phyloP scores from a whole-genome alignment of 139 green algal species.

The Chlorella sp. region DNA sequence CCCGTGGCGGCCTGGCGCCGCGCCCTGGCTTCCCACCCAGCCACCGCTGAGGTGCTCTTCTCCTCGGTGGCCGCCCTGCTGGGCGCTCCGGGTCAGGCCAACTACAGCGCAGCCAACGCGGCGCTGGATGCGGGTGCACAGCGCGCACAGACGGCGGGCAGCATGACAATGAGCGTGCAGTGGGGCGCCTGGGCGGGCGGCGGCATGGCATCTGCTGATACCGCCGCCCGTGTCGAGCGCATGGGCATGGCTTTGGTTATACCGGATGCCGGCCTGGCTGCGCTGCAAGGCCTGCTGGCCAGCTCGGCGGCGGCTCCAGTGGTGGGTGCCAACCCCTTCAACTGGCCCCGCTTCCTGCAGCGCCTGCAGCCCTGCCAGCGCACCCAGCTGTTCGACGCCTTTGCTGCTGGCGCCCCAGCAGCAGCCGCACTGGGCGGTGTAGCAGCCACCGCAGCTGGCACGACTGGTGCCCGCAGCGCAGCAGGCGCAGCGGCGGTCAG shows the following conservation, averaged over 20 bases:
- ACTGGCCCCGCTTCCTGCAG: slow-evolving; percentile 63
- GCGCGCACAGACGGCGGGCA: background rate
- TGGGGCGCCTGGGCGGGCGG: slow-evolving; percentile 61
- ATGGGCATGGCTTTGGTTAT: slow-evolving; percentile 64
- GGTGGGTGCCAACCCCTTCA: slow-evolving; percentile 67
- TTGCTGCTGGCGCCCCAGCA: background rate
- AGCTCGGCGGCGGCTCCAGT: slow-evolving; percentile 6
- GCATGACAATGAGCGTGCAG: slow-evolving; percentile 38
- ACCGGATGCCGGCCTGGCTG: slow-evolving; percentile 41
- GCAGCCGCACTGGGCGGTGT: background rate
- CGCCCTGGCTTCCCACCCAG: slow-evolving; percentile 21
- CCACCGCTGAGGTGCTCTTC: slow-evolving; percentile 62
- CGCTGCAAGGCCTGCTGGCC: slow-evolving; percentile 32
- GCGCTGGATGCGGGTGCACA: slow-evolving; percentile 54
- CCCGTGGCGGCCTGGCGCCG: slow-evolving; percentile 15
- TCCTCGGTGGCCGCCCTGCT: slow-evolving; percentile 66
- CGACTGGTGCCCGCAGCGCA: background rate
- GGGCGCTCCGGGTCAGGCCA: slow-evolving; percentile 59
- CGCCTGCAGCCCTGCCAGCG: slow-evolving; percentile 43
- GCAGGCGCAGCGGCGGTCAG: background rate
- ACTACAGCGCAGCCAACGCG: slow-evolving; percentile 68
- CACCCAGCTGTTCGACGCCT: slow-evolving; percentile 42
- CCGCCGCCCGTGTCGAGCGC: slow-evolving; percentile 36
- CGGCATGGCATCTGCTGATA: slow-evolving; percentile 50
- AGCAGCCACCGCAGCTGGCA: background rate